Evolutionary conservation across 2,329 filamentous ascomycete genomes (phyloP).

Genomic region (Xylariaceae sp.): DNA sequence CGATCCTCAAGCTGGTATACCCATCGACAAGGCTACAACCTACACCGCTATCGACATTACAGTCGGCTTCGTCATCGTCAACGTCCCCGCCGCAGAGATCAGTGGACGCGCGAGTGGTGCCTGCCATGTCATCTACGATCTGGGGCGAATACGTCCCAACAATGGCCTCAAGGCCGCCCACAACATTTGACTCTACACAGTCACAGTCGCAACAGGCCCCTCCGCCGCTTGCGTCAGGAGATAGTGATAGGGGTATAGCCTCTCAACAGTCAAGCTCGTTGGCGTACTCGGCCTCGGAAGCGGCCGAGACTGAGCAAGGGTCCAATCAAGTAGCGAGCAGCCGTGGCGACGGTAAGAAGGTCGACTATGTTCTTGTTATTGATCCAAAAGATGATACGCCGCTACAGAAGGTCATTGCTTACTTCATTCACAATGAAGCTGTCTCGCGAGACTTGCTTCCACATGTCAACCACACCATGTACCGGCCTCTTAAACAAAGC

Average conservation of each 20-base stretch:
- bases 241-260: too few species aligned
- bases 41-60: too few species aligned
- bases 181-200: too few species aligned
- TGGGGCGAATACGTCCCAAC: not conserved
- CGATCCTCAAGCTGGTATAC: not conserved
- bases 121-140: not conserved
- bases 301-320: not conserved
- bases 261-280: too few species aligned
- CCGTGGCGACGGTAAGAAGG: constrained; percentile 14
- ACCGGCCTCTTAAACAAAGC: constrained; percentile 3
- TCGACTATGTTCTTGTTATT: constrained; percentile 3
- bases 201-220: too few species aligned
- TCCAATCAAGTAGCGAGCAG: not conserved
- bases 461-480: too few species aligned
- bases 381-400: not conserved
- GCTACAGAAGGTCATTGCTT: not conserved
- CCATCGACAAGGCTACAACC: not conserved
- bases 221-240: too few species aligned
- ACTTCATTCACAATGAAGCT: too few species aligned
- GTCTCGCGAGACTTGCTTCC: too few species aligned
- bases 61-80: too few species aligned
- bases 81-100: too few species aligned
- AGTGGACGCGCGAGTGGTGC: not conserved
- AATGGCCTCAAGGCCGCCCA: not conserved
- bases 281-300: not conserved